Conservation (phyloP, 148 eudicot species). For the Vaccinium myrtillus region DNA sequence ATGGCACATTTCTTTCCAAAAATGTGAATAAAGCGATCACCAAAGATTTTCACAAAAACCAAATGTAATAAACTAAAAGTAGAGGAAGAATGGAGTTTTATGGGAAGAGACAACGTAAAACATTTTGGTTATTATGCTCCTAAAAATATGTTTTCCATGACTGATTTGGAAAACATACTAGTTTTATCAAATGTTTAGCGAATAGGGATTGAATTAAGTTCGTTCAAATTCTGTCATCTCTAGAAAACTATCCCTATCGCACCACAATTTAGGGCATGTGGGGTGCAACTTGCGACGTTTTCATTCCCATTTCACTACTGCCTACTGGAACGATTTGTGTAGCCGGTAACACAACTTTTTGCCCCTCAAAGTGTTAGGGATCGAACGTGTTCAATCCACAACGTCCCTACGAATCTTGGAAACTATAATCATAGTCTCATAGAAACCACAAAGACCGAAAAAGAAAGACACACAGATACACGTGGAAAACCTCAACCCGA, state of each 20-base stretch:
- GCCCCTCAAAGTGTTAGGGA: background rate
- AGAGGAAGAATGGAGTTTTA: background rate
- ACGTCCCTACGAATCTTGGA: no score
- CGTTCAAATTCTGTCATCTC: background rate
- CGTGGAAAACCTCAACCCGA: no score
- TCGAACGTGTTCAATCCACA: no score
- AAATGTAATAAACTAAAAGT: background rate
- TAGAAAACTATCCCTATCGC: background rate
- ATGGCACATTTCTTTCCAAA: background rate
- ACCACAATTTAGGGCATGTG: background rate
- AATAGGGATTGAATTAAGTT: background rate
- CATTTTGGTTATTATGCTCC: background rate
- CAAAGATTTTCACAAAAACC: background rate
- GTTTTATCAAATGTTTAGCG: background rate
- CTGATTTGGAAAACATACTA: background rate
- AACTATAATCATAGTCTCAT: no score
- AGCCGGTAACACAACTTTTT: background rate
- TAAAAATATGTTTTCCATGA: background rate
- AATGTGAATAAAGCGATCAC: background rate
- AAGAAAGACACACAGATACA: no score
- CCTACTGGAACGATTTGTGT: background rate
- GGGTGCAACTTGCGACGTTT: background rate
- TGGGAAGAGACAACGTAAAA: background rate
- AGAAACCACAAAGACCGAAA: no score
- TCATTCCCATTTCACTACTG: background rate